Conservation (phyloP, 176 grass and related monocot species). For the Cenchrus americanus region DNA sequence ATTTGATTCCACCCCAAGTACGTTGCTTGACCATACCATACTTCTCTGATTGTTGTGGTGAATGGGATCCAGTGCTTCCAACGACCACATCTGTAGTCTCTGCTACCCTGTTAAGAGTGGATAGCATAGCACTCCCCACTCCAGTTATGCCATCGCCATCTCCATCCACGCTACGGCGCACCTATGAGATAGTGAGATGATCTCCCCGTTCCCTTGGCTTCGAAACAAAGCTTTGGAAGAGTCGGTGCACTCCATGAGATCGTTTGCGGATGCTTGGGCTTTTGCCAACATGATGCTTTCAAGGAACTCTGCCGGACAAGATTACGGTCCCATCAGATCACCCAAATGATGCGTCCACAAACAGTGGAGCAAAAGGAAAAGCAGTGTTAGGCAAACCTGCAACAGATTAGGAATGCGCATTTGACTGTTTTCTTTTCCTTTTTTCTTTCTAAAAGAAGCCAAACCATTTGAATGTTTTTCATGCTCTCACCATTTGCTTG, state of each 20-base stretch:
- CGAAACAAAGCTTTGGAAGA: slow-evolving; percentile 44
- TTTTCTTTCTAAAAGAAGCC: neutral
- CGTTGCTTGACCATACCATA: slow-evolving; percentile 51
- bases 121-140: no score
- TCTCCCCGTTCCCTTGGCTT: slow-evolving; percentile 40
- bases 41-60: slow-evolving; percentile 11
- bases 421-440: no score
- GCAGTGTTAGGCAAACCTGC: neutral
- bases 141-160: neutral
- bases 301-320: slow-evolving; percentile 13
- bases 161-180: slow-evolving; percentile 21
- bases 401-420: neutral
- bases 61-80: slow-evolving; percentile 32
- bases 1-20: slow-evolving; percentile 61
- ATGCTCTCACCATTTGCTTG: neutral
- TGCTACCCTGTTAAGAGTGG: no score
- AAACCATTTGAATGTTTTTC: slow-evolving; percentile 10
- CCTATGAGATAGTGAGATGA: neutral
- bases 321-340: slow-evolving; percentile 8
- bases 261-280: slow-evolving; percentile 16
- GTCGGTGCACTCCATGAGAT: neutral
- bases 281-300: slow-evolving; percentile 33
- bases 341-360: slow-evolving; percentile 7
- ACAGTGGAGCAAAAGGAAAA: neutral
- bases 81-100: slow-evolving; percentile 21